phyloP scores from a whole-genome alignment of 305 asterid genomes.

The Fraxinus baroniana region DNA sequence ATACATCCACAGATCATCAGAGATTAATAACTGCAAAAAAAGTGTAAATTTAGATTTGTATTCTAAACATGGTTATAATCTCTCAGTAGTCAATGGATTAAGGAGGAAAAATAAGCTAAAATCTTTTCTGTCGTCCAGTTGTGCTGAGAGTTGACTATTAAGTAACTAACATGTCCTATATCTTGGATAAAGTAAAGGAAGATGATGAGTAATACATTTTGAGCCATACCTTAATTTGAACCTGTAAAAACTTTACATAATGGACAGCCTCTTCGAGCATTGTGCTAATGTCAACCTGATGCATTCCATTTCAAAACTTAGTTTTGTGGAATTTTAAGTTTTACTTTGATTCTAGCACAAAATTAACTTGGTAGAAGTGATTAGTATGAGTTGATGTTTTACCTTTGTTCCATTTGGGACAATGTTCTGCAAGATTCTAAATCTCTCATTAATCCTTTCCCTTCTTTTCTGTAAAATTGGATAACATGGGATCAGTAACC shows the following conservation, averaged over 20 bases:
- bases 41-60: background rate
- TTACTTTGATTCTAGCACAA: background rate
- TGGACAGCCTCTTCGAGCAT: constrained; percentile 62
- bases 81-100: background rate
- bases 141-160: background rate
- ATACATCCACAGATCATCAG: constrained; percentile 55
- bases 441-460: constrained; percentile 73
- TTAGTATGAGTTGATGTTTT: background rate
- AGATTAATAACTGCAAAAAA: constrained; percentile 42
- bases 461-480: constrained; percentile 64
- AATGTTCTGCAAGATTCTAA: constrained; percentile 67
- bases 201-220: background rate
- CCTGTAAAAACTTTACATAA: constrained; percentile 50
- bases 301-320: background rate
- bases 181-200: too few species aligned
- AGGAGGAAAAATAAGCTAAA: background rate
- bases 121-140: background rate
- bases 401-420: constrained; percentile 88
- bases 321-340: background rate
- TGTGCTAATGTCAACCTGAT: constrained; percentile 40
- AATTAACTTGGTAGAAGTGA: background rate
- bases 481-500: constrained; percentile 2
- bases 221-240: constrained; percentile 44
- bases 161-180: background rate
- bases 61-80: background rate